Evolutionary conservation across 495 filamentous ascomycete species (phyloP).

Genomic region (Massariosphaeria phaeospora): DNA sequence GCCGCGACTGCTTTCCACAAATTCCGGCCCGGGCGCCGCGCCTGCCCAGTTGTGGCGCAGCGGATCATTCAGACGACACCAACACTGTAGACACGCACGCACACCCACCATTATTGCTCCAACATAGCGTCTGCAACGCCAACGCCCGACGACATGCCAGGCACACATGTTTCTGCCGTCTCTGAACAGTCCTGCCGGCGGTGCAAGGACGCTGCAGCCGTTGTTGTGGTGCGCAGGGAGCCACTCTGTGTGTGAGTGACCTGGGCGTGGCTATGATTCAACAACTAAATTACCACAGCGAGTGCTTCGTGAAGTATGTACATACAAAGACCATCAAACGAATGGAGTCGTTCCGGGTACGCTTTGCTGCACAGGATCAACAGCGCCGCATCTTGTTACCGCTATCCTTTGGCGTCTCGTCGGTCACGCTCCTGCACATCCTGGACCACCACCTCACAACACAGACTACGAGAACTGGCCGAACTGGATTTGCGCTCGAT

Average conservation of each 20-base stretch:
- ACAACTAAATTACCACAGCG: conserved; percentile 45
- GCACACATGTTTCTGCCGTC: conserved; percentile 12
- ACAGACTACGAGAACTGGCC: conserved; percentile 52
- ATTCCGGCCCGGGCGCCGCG: not conserved
- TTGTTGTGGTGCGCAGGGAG: conserved; percentile 38
- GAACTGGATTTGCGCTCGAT: conserved; percentile 59
- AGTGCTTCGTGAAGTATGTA: conserved; percentile 74
- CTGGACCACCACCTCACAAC: conserved; percentile 61
- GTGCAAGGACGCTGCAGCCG: conserved; percentile 30
- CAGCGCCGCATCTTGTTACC: conserved; percentile 64
- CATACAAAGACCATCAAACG: conserved; percentile 71
- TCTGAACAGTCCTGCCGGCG: conserved; percentile 31
- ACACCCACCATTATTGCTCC: not conserved
- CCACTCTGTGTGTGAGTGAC: conserved; percentile 37
- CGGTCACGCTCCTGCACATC: conserved; percentile 70
- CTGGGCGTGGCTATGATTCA: not conserved
- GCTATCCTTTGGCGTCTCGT: conserved; percentile 78
- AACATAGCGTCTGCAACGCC: no score
- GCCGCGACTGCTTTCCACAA: not conserved
- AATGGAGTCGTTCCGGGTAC: conserved; percentile 59
- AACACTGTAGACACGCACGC: not conserved
- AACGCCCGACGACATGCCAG: conserved; percentile 21
- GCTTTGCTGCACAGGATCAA: conserved; percentile 36
- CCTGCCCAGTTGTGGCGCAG: not conserved
- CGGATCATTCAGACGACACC: not conserved